A percentile compares a stretch with the other conserved stretches of the same genome.
Conservation (phyloP, 805 yeast genomes). For the Ogataea minuta region DNA sequence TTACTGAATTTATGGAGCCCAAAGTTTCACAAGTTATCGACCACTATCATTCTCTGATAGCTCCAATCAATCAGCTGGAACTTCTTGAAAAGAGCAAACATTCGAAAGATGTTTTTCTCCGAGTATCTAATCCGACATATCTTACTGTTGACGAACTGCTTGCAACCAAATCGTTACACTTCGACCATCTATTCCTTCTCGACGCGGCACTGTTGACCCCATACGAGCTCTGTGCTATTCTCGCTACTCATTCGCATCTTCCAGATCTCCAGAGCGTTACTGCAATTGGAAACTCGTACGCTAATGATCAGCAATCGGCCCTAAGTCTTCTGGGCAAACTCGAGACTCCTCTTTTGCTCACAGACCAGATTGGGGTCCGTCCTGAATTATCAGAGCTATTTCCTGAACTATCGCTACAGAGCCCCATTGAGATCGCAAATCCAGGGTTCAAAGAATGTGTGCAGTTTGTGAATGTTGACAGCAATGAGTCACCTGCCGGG, state of each 20-base stretch:
- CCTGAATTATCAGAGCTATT: not conserved
- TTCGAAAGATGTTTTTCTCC: not conserved
- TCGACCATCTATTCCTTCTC: conserved; percentile 32
- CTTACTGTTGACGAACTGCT: conserved; percentile 2
- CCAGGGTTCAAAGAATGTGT: conserved; percentile 35
- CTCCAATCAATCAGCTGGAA: conserved; percentile 3
- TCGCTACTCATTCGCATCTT: not conserved
- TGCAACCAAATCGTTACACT: conserved; percentile 12
- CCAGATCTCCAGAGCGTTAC: not conserved
- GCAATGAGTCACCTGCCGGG: conserved; percentile 26
- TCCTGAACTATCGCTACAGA: not conserved
- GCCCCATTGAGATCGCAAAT: not conserved
- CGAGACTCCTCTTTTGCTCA: not conserved
- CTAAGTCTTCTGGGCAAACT: too few relatives aligned
- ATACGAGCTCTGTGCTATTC: not conserved
- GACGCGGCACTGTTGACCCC: conserved; percentile 28
- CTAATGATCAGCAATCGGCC: too few relatives aligned
- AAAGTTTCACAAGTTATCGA: not conserved
- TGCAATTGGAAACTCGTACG: not conserved
- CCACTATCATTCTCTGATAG: not conserved
- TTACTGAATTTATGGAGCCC: conserved; percentile 10
- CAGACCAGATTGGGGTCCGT: not conserved
- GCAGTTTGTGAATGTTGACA: conserved; percentile 36
- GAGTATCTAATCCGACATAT: conserved; percentile 5
- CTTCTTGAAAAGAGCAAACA: conserved; percentile 8